Evolutionary conservation across 2,329 filamentous ascomycete species (phyloP), one percentile per base, ranked within the genome.

Genomic region (Emergomyces pasteurianus): DNA sequence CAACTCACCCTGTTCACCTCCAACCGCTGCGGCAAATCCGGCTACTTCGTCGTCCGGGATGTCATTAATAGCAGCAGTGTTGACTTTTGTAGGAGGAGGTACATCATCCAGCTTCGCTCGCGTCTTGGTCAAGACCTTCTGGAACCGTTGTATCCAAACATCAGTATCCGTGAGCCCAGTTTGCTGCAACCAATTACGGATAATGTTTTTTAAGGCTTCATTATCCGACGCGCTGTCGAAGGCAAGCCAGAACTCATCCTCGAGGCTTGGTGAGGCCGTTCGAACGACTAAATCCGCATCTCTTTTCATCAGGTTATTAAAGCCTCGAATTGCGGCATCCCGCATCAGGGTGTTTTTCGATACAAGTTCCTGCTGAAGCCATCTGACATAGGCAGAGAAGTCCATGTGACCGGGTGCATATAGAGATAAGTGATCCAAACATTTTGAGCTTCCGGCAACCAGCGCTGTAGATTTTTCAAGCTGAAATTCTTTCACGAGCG

Each of bases 1-100:
- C 28, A 79, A 74, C 53, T 85, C 83, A 46, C 82, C 80, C 57
- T 87, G 82, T 56, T 83, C 83, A 3, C 79, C 82, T 31, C 85
- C 86, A 34, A 81, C 81, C 1, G 88, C 86, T n/a, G 86, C 84
- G 38, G 92, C 92, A 70, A 99, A 97, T 0, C 94, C 94, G 58
- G 94, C 94, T 42, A 96, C 92, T 72, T 99, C 95, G 71, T 99
- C 94, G 70, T 99, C 94, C 64, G 92, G 88, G 0, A 97, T 76
- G 67, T 99, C 94, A n/a, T 89, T 81, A 14, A 34, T 79, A 3
- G 80, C 78, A 10, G 70, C 68, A 43, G 74, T 73, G 28, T 72
- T 66, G 7, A 68, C 67, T 16, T 79, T 77, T 57, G 70, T 73
- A 4, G 68, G 66, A 26, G 67, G 66, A 12, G 56, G 54, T 16